Evolutionary conservation across 2,329 filamentous ascomycete species (phyloP), one percentile per base, ranked within the genome.

Genomic region (Pseudocercospora fuligena): DNA sequence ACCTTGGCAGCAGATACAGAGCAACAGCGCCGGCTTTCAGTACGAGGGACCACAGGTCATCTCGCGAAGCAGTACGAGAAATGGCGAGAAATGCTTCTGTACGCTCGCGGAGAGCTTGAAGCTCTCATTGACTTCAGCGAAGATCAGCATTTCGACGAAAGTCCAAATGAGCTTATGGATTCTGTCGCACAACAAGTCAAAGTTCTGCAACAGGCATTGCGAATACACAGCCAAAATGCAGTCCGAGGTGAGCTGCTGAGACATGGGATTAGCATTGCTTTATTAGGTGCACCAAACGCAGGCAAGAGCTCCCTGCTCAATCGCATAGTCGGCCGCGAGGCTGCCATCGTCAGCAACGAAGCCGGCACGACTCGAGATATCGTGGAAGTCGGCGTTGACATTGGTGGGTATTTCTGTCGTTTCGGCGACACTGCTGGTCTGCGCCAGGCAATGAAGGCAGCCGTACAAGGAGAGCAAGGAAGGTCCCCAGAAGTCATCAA

Each of bases 71-170:
- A 89, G 19, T 99, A 99, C 78, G 93, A 97, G 72, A 74, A 75
- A 9, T 99, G 95, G 95, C 88, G 94, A 27, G 82, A 87, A 69
- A 84, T 89, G 70, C 81, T 99, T 19, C 83, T 98, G 6, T 85
- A 90, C 69, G 94, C 94, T 9, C 88, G 95, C 1, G 95, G 93
- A 9, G 94, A 98, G 80, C 85, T 99, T 46, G 95, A 99, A 80
- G 95, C 95, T 0, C 81, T 99, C 72, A 98, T 99, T 68, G 95
- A 99, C 79, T 99, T 99, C 77, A 91, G 92, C 0, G 95, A 99
- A 78, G 95, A 98, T 75, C 94, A 99, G 80, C 92, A 98, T 81
- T 97, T 99, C 75, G 94, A 98, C 72, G 93, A 97, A 79, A 90
- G 92, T 2, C 91, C 93, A 0, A 81, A 85, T 0, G 86, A 91